These are phyloP conservation scores for Pichia sp. DNA, from an alignment of 1,139 yeast species.

Conservation along the genomic window DNA sequence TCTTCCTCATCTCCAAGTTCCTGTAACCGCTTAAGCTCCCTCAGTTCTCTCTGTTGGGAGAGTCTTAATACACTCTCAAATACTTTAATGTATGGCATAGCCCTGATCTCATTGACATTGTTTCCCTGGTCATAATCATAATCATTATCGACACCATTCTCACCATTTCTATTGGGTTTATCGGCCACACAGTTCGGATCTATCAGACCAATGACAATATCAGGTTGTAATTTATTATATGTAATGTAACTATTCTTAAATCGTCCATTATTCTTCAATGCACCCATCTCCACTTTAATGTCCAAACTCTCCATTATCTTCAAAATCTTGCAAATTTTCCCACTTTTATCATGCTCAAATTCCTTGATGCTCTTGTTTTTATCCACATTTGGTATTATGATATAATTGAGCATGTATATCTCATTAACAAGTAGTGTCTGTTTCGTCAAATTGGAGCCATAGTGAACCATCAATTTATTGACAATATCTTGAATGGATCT, in stretches of 20 bases:
- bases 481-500: slow-evolving; percentile 15
- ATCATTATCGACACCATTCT: not conserved
- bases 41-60: too few relatives aligned
- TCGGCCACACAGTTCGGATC: not conserved
- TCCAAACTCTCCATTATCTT: slow-evolving; percentile 2
- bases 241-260: not conserved
- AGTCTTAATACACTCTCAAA: too few relatives aligned
- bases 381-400: slow-evolving; percentile 34
- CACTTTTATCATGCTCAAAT: slow-evolving; percentile 20
- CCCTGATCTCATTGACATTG: slow-evolving; percentile 4
- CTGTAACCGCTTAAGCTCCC: too few relatives aligned
- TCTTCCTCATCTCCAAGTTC: not conserved
- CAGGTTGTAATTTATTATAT: slow-evolving; percentile 5
- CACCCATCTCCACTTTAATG: slow-evolving; percentile 5
- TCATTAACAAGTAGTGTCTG: slow-evolving; percentile 28
- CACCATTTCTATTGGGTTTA: slow-evolving; percentile 6
- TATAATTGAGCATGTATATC: slow-evolving; percentile 41
- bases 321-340: slow-evolving; percentile 1
- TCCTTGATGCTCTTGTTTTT: slow-evolving; percentile 16
- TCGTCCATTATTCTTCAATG: not conserved
- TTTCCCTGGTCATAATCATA: not conserved
- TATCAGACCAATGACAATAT: slow-evolving; percentile 6
- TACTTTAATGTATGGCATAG: slow-evolving; percentile 6
- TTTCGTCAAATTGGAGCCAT: too few relatives aligned
- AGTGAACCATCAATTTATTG: too few relatives aligned